Conservation (phyloP, 176 grass and related monocot genomes). For the Ampelocalamus luodianensis region DNA sequence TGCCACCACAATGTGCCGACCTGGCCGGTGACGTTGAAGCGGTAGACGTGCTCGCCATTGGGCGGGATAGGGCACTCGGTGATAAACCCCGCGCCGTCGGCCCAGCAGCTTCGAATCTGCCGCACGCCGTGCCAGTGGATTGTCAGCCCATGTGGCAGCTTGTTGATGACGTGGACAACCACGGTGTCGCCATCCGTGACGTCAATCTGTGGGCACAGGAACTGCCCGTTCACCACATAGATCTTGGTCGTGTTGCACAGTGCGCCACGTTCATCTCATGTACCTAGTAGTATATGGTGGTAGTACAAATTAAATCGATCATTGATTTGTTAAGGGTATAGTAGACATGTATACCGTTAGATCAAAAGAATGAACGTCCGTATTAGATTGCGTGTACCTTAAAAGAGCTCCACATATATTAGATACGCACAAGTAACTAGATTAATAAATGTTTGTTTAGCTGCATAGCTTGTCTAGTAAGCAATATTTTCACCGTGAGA, state of each 20-base stretch:
- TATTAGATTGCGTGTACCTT: too few relatives aligned
- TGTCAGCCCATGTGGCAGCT: not conserved
- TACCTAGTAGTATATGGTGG: not conserved
- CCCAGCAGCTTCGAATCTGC: conserved; percentile 31
- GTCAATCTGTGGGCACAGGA: conserved; percentile 31
- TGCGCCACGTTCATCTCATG: conserved; percentile 36
- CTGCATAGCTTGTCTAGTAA: too few relatives aligned
- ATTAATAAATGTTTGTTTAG: too few relatives aligned
- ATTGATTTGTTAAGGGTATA: too few relatives aligned
- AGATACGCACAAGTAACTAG: too few relatives aligned
- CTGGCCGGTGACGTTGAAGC: conserved; percentile 39
- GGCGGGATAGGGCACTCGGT: conserved; percentile 49
- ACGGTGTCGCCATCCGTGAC: conserved; percentile 44
- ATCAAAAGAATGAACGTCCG: too few relatives aligned
- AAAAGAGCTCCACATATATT: too few relatives aligned
- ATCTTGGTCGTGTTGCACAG: conserved; percentile 48
- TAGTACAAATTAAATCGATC: too few relatives aligned
- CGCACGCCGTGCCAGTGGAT: conserved; percentile 53
- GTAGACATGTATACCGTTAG: too few relatives aligned
- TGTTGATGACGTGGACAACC: conserved; percentile 29
- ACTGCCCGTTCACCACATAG: conserved; percentile 44
- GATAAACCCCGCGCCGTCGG: conserved; percentile 45
- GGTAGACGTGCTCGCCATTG: conserved; percentile 26
- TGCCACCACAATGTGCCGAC: conserved; percentile 61
- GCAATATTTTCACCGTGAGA: too few relatives aligned